Conservation (phyloP, 768 basidiomycete species). For the Hortiboletus flavorubellus region DNA sequence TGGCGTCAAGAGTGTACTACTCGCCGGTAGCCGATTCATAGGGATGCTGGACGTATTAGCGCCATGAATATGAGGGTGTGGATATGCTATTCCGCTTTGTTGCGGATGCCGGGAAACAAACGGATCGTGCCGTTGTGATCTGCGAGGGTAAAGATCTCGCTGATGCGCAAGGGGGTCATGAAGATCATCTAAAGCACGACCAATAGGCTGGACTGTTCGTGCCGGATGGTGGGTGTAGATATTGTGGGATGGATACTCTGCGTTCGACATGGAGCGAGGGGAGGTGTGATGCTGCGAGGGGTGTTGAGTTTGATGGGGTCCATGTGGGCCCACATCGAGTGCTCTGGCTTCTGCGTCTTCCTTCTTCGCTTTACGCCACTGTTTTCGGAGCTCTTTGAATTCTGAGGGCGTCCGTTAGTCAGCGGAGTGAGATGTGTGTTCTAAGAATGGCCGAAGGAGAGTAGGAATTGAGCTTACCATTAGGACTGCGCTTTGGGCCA, state of each 20-base stretch:
- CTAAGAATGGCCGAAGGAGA: neutral
- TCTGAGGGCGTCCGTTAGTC: conserved; percentile 45
- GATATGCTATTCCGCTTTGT: conserved; percentile 13
- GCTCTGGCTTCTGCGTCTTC: conserved; percentile 43
- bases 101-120: conserved; percentile 20
- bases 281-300: conserved; percentile 20
- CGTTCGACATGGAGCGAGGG: conserved; percentile 27
- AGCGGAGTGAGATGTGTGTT: neutral
- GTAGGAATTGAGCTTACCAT: conserved; percentile 52
- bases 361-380: conserved; percentile 94
- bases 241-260: conserved; percentile 19
- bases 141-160: conserved; percentile 20
- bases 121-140: conserved; percentile 27
- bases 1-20: conserved; percentile 72
- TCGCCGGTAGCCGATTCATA: conserved; percentile 49
- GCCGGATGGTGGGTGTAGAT: conserved; percentile 27
- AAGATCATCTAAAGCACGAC: conserved; percentile 15
- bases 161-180: conserved; percentile 18
- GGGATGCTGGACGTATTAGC: conserved; percentile 15
- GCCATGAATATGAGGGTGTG: conserved; percentile 27
- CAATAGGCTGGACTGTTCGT: conserved; percentile 11
- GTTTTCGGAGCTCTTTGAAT: conserved; percentile 96
- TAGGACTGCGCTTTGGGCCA: conserved; percentile 83
- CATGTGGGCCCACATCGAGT: conserved; percentile 14
- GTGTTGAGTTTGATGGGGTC: conserved; percentile 17